Base-by-base conservation (phyloP, 2,329 filamentous ascomycete genomes). In the Neofusicoccum kwambonambiense region DNA sequence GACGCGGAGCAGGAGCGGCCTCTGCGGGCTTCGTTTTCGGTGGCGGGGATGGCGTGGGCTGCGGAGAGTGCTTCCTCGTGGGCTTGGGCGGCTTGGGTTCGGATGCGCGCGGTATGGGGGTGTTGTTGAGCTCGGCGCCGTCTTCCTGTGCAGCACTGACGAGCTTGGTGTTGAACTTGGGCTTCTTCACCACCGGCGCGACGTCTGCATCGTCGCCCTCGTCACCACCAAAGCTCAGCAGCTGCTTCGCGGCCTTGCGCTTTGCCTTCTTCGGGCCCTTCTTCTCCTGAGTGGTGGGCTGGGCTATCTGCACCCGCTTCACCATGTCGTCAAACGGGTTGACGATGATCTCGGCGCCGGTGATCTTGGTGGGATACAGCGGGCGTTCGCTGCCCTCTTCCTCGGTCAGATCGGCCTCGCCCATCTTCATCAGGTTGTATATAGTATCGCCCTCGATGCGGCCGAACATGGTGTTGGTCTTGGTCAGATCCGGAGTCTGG, bases 391-490 rank as follows among this genome's bases (percentile, higher is more conserved):
- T 89, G 15, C 88, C 89, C 63, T 92, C 89, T 62, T 92, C 89
- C n/a, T 79, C 81, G 22, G 89, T 86, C 17, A 96, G 81, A 74
- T 98, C 95, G 0, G 87, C 87, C 75, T 98, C 93, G 19, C 90
- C 93, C 83, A 98, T 97, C 78, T 93, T 96, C 73, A 93, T 89
- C 73, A 99, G 77, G 76, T 97, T 98, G 80, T 96, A 99, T 64
- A 99, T 95, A 15, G 94, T 97, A 69, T 98, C 92, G 34, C 94
- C 95, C 41, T 91, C 92, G 50, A 99, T 86, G 64, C 95, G 85
- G 17, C 95, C 95, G 81, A 99, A 98, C 76, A 98, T 81, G 0
- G 95, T 98, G 77, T 97, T 97, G 79, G 91, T 92, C 60, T 90
- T 90, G 70, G 90, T 92, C 72, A 99, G 77, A 81, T 98, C 93